Evolutionary conservation across 768 basidiomycete genomes (phyloP), one percentile per base, ranked within the genome.

Genomic region (Solioccasus polychromus): DNA sequence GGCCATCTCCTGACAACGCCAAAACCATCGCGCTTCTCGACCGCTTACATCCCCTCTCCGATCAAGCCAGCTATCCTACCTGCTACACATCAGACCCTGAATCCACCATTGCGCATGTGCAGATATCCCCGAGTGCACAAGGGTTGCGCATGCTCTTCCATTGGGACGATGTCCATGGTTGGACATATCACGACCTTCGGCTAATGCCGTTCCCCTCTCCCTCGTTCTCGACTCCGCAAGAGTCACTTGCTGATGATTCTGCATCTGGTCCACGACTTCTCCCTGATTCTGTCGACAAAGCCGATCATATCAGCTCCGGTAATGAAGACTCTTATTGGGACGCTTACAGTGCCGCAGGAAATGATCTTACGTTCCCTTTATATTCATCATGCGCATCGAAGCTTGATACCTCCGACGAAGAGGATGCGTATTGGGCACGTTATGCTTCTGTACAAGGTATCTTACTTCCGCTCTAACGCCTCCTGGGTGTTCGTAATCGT

Each of bases 341-440:
- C 51, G 73, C 81, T 10, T 87, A 88, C 51, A 77, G 71, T 17
- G 64, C 66, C 10, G 54, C 58, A 9, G 70, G 69, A 36, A 47
- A 56, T 10, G 71, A 68, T 43, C 45, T 50, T 35, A 42, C 45
- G 20, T 54, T 45, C n/a, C 23, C 50, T 44, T 23, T 53, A 48
- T 34, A 42, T 26, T 34, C 36, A 26, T 39, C 52, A 65, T 44
- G 48, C 48, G 38, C 62, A 61, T 39, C 29, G 17, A 35, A 36
- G 11, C 15, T 24, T 10, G 42, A 37, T 26, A 18, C 8, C 18
- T 53, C 57, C 1, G 61, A 60, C 28, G 51, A 42, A 32, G 77
- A 79, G 49, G 86, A 87, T 48, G 83, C 82, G 6, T 88, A 88
- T 54, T 88, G 86, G 86, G 84, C 83, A 20, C 82, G 75, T 50